Evolutionary conservation across 2,329 filamentous ascomycete genomes (phyloP).

Genomic region (Talaromyces marneffei): DNA sequence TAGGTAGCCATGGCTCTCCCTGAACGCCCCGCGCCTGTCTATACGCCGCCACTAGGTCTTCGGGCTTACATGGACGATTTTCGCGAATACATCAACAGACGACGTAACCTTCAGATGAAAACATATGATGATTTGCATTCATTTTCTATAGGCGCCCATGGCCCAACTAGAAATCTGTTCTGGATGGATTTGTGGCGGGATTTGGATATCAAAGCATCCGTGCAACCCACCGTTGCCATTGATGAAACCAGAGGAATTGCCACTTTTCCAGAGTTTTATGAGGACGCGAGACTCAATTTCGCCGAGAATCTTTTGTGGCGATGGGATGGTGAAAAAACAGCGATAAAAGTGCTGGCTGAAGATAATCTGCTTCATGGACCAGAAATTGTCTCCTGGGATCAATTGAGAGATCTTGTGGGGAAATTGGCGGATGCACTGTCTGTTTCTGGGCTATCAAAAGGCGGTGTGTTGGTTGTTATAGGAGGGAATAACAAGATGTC

Average conservation of each 20-base stretch:
- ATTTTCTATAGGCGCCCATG: background rate
- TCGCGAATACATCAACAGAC: conserved; percentile 1
- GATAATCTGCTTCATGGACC: background rate
- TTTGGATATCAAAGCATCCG: conserved; percentile 5
- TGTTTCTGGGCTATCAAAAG: background rate
- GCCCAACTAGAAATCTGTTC: background rate
- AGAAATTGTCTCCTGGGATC: background rate
- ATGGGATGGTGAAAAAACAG: background rate
- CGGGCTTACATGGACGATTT: conserved; percentile 1
- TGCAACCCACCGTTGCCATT: background rate
- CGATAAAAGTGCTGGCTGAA: background rate
- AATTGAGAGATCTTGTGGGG: background rate
- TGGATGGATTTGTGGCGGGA: conserved; percentile 3
- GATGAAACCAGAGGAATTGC: background rate
- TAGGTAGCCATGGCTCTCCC: background rate
- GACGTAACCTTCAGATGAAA: background rate
- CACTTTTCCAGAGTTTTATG: background rate
- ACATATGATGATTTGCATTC: conserved; percentile 1
- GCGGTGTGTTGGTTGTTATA: background rate
- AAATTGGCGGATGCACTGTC: background rate
- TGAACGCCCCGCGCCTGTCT: background rate
- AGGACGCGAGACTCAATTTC: background rate
- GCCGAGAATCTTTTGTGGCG: background rate
- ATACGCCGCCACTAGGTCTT: background rate
- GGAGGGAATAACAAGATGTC: background rate